Conservation (phyloP, 768 basidiomycete species). For the Hirschioporus abietinus region DNA sequence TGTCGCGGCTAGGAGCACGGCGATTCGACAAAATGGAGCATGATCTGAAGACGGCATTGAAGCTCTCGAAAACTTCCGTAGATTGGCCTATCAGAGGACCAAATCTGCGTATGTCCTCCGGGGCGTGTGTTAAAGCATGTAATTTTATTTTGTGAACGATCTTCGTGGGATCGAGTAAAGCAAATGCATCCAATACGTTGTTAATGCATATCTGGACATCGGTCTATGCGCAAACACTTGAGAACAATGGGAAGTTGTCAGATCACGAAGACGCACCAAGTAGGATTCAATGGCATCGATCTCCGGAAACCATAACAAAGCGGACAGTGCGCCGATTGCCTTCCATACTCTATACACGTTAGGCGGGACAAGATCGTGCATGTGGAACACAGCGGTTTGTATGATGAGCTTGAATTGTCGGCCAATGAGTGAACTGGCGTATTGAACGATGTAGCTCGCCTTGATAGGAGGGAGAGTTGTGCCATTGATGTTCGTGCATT, state of each 20-base stretch:
- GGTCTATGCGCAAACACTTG: not conserved
- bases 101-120: constrained; percentile 29
- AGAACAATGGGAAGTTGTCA: not conserved
- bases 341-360: constrained; percentile 24
- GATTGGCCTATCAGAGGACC: constrained; percentile 29
- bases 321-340: constrained; percentile 5
- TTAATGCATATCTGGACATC: constrained; percentile 20
- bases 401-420: constrained; percentile 35
- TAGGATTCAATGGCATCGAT: constrained; percentile 6
- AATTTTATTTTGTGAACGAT: constrained; percentile 32
- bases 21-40: constrained; percentile 13
- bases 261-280: constrained; percentile 1
- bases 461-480: constrained; percentile 28
- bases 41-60: constrained; percentile 9
- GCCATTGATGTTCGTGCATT: constrained; percentile 21
- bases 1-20: constrained; percentile 14
- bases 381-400: constrained; percentile 33
- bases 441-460: constrained; percentile 38
- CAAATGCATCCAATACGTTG: constrained; percentile 34
- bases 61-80: constrained; percentile 12
- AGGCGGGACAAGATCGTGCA: constrained; percentile 25
- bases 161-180: constrained; percentile 28
- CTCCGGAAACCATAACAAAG: constrained; percentile 8
- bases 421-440: constrained; percentile 36
- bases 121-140: constrained; percentile 30